These are phyloP conservation scores for Isatis tinctoria DNA, from an alignment of 345 rosid genomes.

Conservation along the genomic window DNA sequence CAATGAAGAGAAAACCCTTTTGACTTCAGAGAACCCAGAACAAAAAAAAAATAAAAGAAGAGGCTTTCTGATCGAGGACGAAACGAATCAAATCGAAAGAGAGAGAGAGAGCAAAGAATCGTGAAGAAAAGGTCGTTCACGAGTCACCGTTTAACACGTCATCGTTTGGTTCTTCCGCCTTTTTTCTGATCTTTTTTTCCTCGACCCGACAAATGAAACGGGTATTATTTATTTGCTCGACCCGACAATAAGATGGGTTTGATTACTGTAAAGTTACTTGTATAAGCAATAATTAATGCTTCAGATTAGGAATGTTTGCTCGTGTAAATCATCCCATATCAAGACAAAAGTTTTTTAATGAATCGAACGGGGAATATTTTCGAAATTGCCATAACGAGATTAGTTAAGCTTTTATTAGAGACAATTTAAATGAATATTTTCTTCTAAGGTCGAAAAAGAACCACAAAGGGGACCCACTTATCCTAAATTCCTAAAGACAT, in stretches of 20 bases:
- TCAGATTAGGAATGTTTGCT: slow-evolving; percentile 26
- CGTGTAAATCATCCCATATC: neutral
- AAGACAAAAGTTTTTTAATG: slow-evolving; percentile 6
- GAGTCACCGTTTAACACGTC: slow-evolving; percentile 33
- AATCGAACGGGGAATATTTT: neutral
- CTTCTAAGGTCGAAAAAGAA: slow-evolving; percentile 22
- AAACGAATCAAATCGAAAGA: slow-evolving; percentile 25
- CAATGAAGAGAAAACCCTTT: slow-evolving; percentile 9
- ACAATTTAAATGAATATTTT: neutral
- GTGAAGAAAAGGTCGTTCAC: slow-evolving; percentile 25
- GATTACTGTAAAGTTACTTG: slow-evolving; percentile 4
- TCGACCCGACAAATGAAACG: slow-evolving; percentile 13
- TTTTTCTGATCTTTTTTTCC: neutral
- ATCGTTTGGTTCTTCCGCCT: neutral
- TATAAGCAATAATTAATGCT: slow-evolving; percentile 9
- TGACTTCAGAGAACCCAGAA: slow-evolving; percentile 29
- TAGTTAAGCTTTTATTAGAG: neutral
- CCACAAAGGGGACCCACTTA: slow-evolving; percentile 61
- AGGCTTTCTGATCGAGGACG: slow-evolving; percentile 26
- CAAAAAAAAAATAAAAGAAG: neutral
- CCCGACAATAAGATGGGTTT: slow-evolving; percentile 10
- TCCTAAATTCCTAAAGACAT: slow-evolving; percentile 37
- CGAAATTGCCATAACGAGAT: neutral
- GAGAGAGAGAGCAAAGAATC: slow-evolving; percentile 4
- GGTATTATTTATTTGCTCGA: slow-evolving; percentile 2